These are phyloP conservation scores for Yamadazyma triangularis DNA, from an alignment of 1,139 yeast genomes.

Conservation along the genomic window DNA sequence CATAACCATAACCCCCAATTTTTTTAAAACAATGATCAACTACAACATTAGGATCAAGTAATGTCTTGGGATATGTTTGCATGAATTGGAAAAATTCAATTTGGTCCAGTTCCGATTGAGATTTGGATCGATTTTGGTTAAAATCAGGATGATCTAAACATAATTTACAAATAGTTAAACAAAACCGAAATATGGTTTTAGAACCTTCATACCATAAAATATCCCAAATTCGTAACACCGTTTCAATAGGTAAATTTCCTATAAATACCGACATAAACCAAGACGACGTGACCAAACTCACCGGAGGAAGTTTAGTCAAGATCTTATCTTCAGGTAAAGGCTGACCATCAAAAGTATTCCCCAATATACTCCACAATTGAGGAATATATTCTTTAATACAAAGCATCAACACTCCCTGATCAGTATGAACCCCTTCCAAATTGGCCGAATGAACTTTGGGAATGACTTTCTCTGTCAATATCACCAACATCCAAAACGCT, in stretches of 20 bases:
- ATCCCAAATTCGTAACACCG: constrained; percentile 90
- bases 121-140: constrained; percentile 12
- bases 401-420: constrained; percentile 90
- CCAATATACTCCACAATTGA: constrained; percentile 62
- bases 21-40: constrained; percentile 74
- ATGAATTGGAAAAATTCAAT: constrained; percentile 84
- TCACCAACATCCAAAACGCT: constrained; percentile 94
- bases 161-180: constrained; percentile 76
- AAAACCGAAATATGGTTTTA: constrained; percentile 76
- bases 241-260: constrained; percentile 82
- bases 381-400: constrained; percentile 84
- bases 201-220: constrained; percentile 90
- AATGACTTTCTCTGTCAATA: constrained; percentile 75
- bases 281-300: constrained; percentile 88
- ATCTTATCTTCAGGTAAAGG: constrained; percentile 53
- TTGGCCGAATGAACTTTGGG: constrained; percentile 91
- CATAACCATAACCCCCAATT: constrained; percentile 63
- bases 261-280: constrained; percentile 98
- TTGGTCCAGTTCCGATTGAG: constrained; percentile 49
- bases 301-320: constrained; percentile 75
- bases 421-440: constrained; percentile 90
- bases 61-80: constrained; percentile 73
- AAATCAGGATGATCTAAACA: constrained; percentile 60
- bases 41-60: constrained; percentile 66
- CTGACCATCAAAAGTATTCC: constrained; percentile 40